Base-by-base conservation (phyloP, 371 early-diverging fungal genomes). In the Actinomortierella wolfii region DNA sequence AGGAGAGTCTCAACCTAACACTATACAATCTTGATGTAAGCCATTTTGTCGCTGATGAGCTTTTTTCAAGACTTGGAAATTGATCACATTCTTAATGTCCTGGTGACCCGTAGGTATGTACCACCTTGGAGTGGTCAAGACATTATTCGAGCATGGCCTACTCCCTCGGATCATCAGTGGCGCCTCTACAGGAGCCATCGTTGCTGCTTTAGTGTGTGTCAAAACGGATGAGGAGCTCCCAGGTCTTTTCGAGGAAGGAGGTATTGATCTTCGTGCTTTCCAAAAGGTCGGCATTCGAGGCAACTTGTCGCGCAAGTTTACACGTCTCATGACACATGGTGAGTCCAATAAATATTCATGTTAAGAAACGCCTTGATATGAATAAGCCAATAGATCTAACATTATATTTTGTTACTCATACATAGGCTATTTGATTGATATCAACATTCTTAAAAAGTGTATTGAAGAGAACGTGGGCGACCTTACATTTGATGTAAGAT, bases 81-180 rank as follows among this genome's bases (percentile, higher is more conserved):
- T 18, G 41, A 14, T 13, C 14, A 29, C 15, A 56, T 21, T 28
- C 8, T n/a, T n/a, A n/a, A n/a, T n/a, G n/a, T n/a, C n/a, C n/a
- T n/a, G n/a, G n/a, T n/a, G n/a, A n/a, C n/a, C n/a, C n/a, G n/a
- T 57, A 80, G 89, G 86, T 9, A 64, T 89, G 56, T 86, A 83
- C 64, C 92, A 92, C 68, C 68, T 91, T 17, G 92, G 92, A 41
- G 89, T 92, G 0, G 83, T 88, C n/a, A 88, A 89, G 61, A 81
- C 89, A 2, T 76, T 92, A 34, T 74, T 83, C 59, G 87, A 90
- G 47, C 80, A 83, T 60, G 83, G 81, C 0, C 60, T 91, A 23
- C 58, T 92, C 54, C 91, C 92, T 11, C 76, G 88, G 28, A 86
- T 91, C 46, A 87, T 92, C 45, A 83, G 87, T 65, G 91, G 92